Percentiles rank a stretch among this genome's conserved stretches.
These are phyloP conservation scores for Sporothrix curviconia DNA, from an alignment of 2,329 filamentous ascomycete species.

Conservation along the genomic window DNA sequence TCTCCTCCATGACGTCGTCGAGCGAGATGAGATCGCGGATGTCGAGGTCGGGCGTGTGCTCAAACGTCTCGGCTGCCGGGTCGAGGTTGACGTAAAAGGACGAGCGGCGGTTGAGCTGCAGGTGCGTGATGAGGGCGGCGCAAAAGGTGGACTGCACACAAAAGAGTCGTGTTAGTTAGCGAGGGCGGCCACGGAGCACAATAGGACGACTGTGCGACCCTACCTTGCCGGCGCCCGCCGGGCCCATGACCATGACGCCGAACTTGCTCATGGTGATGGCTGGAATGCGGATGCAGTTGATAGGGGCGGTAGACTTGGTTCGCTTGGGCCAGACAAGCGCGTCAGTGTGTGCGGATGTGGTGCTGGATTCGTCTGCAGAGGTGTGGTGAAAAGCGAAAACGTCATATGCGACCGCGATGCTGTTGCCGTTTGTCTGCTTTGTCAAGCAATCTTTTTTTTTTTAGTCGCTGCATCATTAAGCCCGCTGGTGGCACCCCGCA, in stretches of 20 bases:
- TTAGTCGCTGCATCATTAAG: constrained; percentile 1
- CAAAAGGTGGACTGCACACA: constrained; percentile 76
- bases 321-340: too few relatives aligned
- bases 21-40: constrained; percentile 93
- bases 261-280: constrained; percentile 85
- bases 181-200: too few relatives aligned
- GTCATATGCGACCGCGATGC: background rate
- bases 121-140: constrained; percentile 84
- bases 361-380: background rate
- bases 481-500: constrained; percentile 13
- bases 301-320: too few relatives aligned
- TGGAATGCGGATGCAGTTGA: too few relatives aligned
- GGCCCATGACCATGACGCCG: constrained; percentile 91
- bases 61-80: constrained; percentile 87
- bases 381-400: background rate
- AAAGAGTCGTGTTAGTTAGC: background rate
- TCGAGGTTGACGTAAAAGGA: constrained; percentile 98
- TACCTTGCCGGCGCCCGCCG: constrained; percentile 88
- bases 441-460: background rate
- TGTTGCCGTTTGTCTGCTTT: background rate
- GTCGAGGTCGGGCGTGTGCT: constrained; percentile 85
- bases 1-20: constrained; percentile 94
- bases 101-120: constrained; percentile 83
- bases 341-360: too few relatives aligned
- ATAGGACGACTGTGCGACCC: constrained; percentile 18